These are phyloP conservation scores for Sporothrix globosa DNA, from an alignment of 2,329 filamentous ascomycete species.

Conservation along the genomic window DNA sequence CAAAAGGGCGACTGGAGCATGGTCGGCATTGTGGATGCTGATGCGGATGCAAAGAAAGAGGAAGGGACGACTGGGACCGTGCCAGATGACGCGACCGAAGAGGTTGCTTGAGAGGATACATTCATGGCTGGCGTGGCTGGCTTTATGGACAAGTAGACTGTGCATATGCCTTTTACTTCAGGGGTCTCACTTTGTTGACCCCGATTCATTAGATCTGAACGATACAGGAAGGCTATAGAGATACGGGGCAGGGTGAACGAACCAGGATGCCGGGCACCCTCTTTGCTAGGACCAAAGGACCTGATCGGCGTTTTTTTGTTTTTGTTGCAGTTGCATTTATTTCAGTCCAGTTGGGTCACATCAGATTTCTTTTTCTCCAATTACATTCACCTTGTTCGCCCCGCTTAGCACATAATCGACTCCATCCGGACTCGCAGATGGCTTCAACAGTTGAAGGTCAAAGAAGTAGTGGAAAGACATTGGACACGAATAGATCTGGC, in stretches of 20 bases:
- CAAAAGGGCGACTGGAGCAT: constrained; percentile 57
- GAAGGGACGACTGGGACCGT: background rate
- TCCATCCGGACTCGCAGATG: background rate
- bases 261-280: constrained; percentile 5
- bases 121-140: constrained; percentile 4
- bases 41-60: background rate
- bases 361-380: background rate
- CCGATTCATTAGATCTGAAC: constrained; percentile 26
- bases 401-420: background rate
- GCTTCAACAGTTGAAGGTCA: background rate
- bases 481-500: background rate
- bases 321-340: background rate
- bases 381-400: background rate
- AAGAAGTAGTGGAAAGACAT: background rate
- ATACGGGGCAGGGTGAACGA: background rate
- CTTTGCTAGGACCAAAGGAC: background rate
- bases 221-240: constrained; percentile 29
- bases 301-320: constrained; percentile 21
- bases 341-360: background rate
- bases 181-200: background rate
- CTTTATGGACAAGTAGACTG: constrained; percentile 5
- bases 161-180: constrained; percentile 3
- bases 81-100: background rate
- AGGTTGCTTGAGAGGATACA: constrained; percentile 15
- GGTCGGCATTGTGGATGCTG: constrained; percentile 39